Percentiles rank a stretch among this genome's conserved stretches.
These are phyloP conservation scores for Candida manassasensis DNA, from an alignment of 805 yeast genomes.

Conservation along the genomic window DNA sequence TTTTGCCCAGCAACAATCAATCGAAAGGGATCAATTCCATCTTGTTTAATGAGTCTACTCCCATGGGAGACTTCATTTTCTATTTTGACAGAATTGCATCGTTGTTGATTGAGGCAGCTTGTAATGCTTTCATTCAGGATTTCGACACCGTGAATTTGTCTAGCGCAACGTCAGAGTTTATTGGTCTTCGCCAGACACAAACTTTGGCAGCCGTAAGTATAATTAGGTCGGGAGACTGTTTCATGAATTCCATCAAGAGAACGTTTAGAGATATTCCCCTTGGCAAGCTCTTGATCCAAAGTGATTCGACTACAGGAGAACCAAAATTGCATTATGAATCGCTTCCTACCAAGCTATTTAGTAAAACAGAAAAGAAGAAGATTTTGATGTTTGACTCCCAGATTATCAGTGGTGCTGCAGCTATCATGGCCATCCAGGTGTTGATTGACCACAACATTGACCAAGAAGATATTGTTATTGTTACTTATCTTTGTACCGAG, in stretches of 20 bases:
- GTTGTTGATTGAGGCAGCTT: conserved; percentile 60
- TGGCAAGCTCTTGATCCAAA: conserved; percentile 83
- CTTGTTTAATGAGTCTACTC: conserved; percentile 49
- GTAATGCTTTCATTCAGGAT: conserved; percentile 46
- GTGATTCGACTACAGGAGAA: conserved; percentile 87
- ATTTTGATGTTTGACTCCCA: conserved; percentile 82
- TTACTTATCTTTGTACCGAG: conserved; percentile 73
- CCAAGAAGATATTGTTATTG: conserved; percentile 58
- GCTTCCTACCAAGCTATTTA: conserved; percentile 43
- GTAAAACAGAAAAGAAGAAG: conserved; percentile 24
- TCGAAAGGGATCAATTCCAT: conserved; percentile 67
- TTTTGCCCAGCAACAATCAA: conserved; percentile 57
- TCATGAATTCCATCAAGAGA: conserved; percentile 70
- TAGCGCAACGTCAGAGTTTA: conserved; percentile 13
- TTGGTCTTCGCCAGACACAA: conserved; percentile 44
- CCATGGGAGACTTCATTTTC: conserved; percentile 76
- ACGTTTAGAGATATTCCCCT: conserved; percentile 73
- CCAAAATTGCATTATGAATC: conserved; percentile 85
- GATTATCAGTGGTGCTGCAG: conserved; percentile 86
- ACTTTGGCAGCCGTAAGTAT: conserved; percentile 69
- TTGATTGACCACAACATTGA: conserved; percentile 73
- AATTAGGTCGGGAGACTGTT: conserved; percentile 90
- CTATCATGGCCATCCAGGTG: conserved; percentile 90
- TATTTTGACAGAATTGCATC: conserved; percentile 81
- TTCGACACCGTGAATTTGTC: conserved; percentile 34